Base-by-base conservation (phyloP, 495 filamentous ascomycete species). In the Astrothelium macrocarpum region DNA sequence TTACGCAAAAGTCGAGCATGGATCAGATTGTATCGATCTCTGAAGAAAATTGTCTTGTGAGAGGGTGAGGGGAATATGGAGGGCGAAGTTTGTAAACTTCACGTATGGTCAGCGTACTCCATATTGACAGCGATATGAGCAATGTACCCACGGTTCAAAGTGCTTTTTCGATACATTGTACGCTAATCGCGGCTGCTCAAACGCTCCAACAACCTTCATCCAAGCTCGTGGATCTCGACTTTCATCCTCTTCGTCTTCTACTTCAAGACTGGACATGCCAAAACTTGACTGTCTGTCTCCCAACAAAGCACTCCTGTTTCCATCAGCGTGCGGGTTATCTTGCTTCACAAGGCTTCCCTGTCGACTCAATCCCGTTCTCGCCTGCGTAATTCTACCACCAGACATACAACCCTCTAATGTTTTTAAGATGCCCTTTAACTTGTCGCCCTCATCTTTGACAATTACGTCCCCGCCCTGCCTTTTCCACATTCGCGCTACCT, bases 151-250 rank as follows among this genome's bases (percentile, higher is more conserved):
- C 46, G 62, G 62, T 67, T 97, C 91, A 69, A 98, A 97, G 70
- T 95, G 88, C 71, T 93, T 96, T 78, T 95, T 95, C 25, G 81
- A 80, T 25, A 85, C 80, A 70, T 96, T 96, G 73, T 96, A 98
- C 26, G 85, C 76, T 67, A 93, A 77, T 43, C 90, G 84, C 45
- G 95, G 95, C 73, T 95, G 90, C n/a, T 91, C 85, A 74, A 87
- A 93, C 11, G 91, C 90, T 53, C 80, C 80, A 32, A 93, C 78
- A 2, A 91, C 80, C 69, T 87, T 91, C 20, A 95, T 73, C 90
- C 90, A 95, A 60, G 80, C 81, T 63, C 90, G 80, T 0, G 87
- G 82, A 69, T 95, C 85, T 23, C 78, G 79, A 11, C 78, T 63
- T 7, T 75, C 77, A 14, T 81, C 76, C 0, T 84, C 80, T 25